phyloP scores from a whole-genome alignment of 2,329 filamentous ascomycete genomes.

The Albifimbria verrucaria region DNA sequence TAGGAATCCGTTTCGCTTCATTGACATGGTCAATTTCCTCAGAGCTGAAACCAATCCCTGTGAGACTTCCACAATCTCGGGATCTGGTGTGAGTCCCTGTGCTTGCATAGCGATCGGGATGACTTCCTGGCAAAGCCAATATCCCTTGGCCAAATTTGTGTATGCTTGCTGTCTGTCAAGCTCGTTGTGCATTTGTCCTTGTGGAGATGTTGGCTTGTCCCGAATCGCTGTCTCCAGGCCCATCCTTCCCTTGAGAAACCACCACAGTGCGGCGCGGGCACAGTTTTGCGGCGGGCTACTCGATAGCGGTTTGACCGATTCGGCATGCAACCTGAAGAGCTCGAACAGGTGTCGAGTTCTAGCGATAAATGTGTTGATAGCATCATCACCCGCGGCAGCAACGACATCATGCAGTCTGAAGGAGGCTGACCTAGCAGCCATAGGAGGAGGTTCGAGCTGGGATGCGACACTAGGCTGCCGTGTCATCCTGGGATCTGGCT shows the following conservation, averaged over 20 bases:
- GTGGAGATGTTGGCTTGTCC: conserved; percentile 50
- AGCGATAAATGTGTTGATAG: conserved; percentile 65
- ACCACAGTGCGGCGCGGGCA: conserved; percentile 75
- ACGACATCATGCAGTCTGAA: conserved; percentile 40
- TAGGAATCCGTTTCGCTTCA: conserved; percentile 79
- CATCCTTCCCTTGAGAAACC: conserved; percentile 80
- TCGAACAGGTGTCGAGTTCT: conserved; percentile 72
- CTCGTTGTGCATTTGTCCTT: conserved; percentile 51
- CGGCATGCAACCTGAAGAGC: conserved; percentile 74
- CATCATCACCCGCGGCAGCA: conserved; percentile 55
- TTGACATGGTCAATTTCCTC: conserved; percentile 73
- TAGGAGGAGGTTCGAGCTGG: conserved; percentile 21
- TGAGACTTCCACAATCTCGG: conserved; percentile 51
- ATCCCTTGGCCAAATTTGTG: conserved; percentile 78
- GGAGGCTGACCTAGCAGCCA: conserved; percentile 28
- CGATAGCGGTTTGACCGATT: conserved; percentile 65
- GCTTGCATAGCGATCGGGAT: conserved; percentile 46
- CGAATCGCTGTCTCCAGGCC: conserved; percentile 71
- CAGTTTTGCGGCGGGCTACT: conserved; percentile 64
- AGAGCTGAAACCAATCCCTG: conserved; percentile 61
- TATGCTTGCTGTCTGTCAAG: conserved; percentile 71
- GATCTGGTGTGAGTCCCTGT: conserved; percentile 37
- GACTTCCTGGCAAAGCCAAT: conserved; percentile 69
- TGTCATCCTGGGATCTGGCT: conserved; percentile 6
- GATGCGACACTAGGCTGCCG: conserved; percentile 20